Evolutionary conservation across 495 filamentous ascomycete species (phyloP), one percentile per base, ranked within the genome.

Genomic region (Penicillium cosmopolitanum): DNA sequence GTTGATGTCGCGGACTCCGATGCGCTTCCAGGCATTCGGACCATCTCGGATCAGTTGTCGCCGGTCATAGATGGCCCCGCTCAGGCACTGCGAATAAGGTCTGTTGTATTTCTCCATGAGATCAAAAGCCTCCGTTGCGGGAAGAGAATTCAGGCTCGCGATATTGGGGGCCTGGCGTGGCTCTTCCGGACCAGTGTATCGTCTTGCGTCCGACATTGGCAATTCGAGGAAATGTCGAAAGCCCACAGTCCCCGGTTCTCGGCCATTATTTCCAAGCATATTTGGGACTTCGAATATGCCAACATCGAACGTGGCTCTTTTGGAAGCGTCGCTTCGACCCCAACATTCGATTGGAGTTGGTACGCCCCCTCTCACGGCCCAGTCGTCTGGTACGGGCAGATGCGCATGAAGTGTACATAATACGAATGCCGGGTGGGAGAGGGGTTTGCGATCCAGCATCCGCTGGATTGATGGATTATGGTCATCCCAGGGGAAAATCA

Each of bases 231-330:
- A 91, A 51, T 89, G 84, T 57, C 86, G 82, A 64, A 87, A 91
- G n/a, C 89, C 90, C 23, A 92, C 72, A 35, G 88, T 88, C 5
- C 90, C 90, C 42, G 85, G 84, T 66, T 94, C 90, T 42, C 84
- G 74, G 25, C 46, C 89, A 56, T 87, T 85, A 72, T 85, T 86
- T 65, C 86, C 87, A 46, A 92, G 77, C 89, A 93, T 94, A 69
- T 83, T 89, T 6, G 90, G 89, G 3, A 82, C 73, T 62, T 84
- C 89, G 66, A 73, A 84, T 64, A 80, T 81, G 73, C 66, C 84
- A 58, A 71, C 79, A 72, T 76, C 86, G 71, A 80, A 89, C 68
- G 74, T 85, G 68, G 67, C 85, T 74, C 65, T 74, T 73, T 70
- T 77, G 15, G 62, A 60, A 8, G 62, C 67, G n/a, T 62, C 67